phyloP scores from a whole-genome alignment of 257 asterid genomes.

The Striga asiatica region DNA sequence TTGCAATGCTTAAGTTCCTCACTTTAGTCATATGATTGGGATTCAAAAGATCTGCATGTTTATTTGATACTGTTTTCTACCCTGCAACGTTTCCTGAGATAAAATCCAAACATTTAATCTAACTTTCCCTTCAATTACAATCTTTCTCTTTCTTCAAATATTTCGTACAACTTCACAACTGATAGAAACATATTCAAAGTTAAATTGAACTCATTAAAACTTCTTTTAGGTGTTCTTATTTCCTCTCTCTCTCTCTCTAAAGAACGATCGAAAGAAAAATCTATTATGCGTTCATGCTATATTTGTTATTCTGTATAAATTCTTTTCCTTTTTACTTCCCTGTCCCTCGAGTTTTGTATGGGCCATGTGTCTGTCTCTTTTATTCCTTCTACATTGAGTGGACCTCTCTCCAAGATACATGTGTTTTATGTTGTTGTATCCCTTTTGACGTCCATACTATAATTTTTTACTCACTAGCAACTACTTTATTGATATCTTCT shows the following conservation, averaged over 20 bases:
- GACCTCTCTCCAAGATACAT: neutral
- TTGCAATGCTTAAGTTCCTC: neutral
- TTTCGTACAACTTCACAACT: neutral
- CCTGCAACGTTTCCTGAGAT: neutral
- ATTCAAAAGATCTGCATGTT: neutral
- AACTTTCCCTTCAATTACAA: neutral
- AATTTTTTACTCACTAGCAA: neutral
- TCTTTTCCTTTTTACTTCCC: neutral
- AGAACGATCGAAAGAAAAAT: neutral
- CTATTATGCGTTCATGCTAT: neutral
- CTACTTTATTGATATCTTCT: constrained; percentile 18
- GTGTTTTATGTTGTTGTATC: neutral
- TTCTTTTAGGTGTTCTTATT: neutral
- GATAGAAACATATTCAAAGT: neutral
- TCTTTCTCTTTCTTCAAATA: neutral
- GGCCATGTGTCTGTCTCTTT: neutral
- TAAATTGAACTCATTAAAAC: neutral
- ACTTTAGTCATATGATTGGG: neutral
- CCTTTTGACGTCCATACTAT: neutral
- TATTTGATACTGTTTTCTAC: neutral
- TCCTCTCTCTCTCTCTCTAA: neutral
- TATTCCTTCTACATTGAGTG: neutral
- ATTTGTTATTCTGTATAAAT: neutral
- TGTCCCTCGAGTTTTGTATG: constrained; percentile 1
- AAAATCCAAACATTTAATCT: neutral